Evolutionary conservation across 2,329 filamentous ascomycete genomes (phyloP).

Genomic region (Drechmeria coniospora): DNA sequence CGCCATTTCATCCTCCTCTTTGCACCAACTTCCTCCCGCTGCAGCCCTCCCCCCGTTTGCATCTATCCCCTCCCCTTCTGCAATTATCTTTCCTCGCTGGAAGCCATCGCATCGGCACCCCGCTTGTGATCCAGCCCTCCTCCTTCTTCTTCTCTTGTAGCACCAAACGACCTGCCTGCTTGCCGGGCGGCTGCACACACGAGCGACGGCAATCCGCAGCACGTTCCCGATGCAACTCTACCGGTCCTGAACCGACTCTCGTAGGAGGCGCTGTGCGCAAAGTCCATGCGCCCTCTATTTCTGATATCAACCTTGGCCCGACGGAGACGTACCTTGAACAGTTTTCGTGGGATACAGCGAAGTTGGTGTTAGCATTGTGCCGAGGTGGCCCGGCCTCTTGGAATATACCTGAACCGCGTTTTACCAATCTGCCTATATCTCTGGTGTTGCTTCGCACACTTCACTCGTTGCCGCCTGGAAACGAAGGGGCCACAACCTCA

Average conservation of each 20-base stretch:
- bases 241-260: neutral
- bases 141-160: too few species aligned
- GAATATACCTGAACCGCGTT: conserved; percentile 13
- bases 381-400: conserved; percentile 10
- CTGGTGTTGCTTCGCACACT: neutral
- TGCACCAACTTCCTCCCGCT: too few species aligned
- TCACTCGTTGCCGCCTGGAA: conserved; percentile 1
- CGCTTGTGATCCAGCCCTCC: too few species aligned
- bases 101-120: too few species aligned
- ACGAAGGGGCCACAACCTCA: conserved; percentile 1
- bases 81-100: too few species aligned
- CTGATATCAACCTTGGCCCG: conserved; percentile 8
- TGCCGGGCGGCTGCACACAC: neutral
- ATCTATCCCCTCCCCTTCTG: too few species aligned
- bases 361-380: conserved; percentile 10
- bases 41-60: too few species aligned
- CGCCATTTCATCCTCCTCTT: too few species aligned
- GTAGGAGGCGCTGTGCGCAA: conserved; percentile 2
- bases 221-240: neutral
- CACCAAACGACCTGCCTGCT: too few species aligned
- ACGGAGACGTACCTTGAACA: conserved; percentile 8
- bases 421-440: conserved; percentile 1
- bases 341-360: conserved; percentile 10
- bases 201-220: neutral
- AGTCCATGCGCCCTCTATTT: conserved; percentile 3